Conservation (phyloP, 257 asterid genomes). For the Solanum ossicruentum region DNA sequence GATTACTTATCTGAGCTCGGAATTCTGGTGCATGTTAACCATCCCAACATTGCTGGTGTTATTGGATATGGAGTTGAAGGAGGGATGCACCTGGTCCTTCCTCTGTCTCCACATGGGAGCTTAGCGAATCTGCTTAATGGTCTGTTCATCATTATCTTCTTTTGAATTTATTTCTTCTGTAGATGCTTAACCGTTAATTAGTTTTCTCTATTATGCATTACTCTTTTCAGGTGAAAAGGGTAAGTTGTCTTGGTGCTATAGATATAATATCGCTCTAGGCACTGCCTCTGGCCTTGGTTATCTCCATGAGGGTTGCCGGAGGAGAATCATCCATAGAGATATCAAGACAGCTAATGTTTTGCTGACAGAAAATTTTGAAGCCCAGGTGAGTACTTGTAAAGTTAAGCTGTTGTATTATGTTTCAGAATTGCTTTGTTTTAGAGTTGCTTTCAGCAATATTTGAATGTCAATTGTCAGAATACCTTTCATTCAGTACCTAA, state of each 20-base stretch:
- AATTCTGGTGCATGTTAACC: constrained; percentile 83
- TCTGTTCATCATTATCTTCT: constrained; percentile 6
- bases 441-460: neutral
- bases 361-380: constrained; percentile 74
- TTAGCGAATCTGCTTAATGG: constrained; percentile 64
- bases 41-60: constrained; percentile 76
- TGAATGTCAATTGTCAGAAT: neutral
- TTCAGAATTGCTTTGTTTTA: neutral
- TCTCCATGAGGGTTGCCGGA: constrained; percentile 92
- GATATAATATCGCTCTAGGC: constrained; percentile 67
- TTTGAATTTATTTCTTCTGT: neutral
- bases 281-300: constrained; percentile 72
- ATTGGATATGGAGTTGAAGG: constrained; percentile 97
- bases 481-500: neutral
- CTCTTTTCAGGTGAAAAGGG: constrained; percentile 29
- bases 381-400: constrained; percentile 37
- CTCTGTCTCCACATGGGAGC: constrained; percentile 90
- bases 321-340: constrained; percentile 90
- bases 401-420: neutral
- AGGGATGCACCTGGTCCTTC: constrained; percentile 97
- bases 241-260: constrained; percentile 39
- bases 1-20: constrained; percentile 92
- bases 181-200: neutral
- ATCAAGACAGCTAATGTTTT: constrained; percentile 87
- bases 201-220: neutral